Percentiles rank a stretch among this genome's conserved stretches.
These are phyloP conservation scores for Phytophthora brassicae DNA, from an alignment of 352 stramenopile species.

Conservation along the genomic window DNA sequence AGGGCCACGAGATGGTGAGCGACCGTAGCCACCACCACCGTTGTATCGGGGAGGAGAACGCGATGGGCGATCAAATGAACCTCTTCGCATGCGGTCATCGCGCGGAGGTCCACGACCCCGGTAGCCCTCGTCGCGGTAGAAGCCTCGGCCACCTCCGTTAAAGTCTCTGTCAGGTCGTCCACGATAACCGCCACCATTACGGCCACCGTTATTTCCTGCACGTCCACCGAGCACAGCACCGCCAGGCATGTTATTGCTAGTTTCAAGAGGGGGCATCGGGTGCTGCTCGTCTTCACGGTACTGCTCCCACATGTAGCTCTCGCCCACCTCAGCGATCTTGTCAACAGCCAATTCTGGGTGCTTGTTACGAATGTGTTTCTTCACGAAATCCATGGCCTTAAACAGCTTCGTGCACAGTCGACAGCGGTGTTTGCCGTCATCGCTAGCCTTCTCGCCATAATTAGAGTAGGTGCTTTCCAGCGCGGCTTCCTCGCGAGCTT, in stretches of 20 bases:
- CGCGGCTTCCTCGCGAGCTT: conserved; percentile 66
- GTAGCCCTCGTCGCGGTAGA: conserved; percentile 62
- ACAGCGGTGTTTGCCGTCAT: conserved; percentile 82
- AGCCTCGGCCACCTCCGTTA: conserved; percentile 41
- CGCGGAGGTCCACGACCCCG: conserved; percentile 53
- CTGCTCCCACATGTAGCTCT: conserved; percentile 89
- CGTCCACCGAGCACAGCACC: conserved; percentile 57
- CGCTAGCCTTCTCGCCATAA: conserved; percentile 82
- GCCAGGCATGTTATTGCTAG: conserved; percentile 54
- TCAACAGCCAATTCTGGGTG: conserved; percentile 82
- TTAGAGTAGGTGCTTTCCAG: conserved; percentile 79
- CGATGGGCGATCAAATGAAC: conserved; percentile 47
- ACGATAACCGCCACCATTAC: conserved; percentile 36
- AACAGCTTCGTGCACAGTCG: conserved; percentile 88
- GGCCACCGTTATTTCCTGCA: conserved; percentile 33
- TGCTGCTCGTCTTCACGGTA: conserved; percentile 82
- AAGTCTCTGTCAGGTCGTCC: conserved; percentile 33
- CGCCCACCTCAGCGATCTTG: conserved; percentile 77
- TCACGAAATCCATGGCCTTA: conserved; percentile 86
- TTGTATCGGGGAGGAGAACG: conserved; percentile 41
- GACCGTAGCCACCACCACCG: conserved; percentile 28
- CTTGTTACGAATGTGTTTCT: conserved; percentile 90
- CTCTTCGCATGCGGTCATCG: conserved; percentile 47
- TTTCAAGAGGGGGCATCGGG: conserved; percentile 75
- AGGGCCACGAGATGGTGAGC: conserved; percentile 31